These are phyloP conservation scores for Tetrahymena thermophila DNA, from an alignment of 73 alveolate genomes.

Conservation along the genomic window DNA sequence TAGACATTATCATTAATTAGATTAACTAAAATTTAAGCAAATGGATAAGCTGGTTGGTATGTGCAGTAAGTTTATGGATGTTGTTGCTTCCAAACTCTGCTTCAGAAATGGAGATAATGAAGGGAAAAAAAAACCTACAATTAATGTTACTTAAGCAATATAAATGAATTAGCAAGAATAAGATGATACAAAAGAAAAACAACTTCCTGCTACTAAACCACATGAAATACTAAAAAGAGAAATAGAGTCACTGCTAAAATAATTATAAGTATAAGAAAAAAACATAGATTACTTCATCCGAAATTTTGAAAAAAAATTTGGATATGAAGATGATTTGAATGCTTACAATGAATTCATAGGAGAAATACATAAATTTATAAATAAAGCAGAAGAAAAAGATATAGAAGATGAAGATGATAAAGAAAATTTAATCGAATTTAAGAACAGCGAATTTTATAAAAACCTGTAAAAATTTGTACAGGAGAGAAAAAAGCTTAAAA, in stretches of 20 bases:
- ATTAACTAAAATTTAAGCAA: background rate
- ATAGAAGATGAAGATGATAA: background rate
- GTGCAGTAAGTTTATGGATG: background rate
- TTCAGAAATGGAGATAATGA: background rate
- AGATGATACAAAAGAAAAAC: background rate
- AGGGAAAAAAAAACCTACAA: background rate
- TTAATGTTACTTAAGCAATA: background rate
- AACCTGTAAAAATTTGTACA: background rate
- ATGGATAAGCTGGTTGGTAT: background rate
- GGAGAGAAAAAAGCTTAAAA: background rate
- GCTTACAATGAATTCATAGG: background rate
- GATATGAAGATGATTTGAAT: background rate
- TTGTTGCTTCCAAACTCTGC: background rate
- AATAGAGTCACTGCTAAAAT: background rate
- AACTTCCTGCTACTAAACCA: background rate
- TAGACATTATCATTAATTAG: background rate
- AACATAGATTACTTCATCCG: background rate
- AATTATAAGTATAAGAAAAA: background rate
- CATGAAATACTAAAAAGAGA: background rate
- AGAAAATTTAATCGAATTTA: background rate
- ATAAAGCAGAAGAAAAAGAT: background rate
- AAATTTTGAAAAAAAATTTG: background rate
- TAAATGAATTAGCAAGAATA: background rate
- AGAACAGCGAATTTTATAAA: background rate
- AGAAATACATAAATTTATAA: background rate